A percentile compares a stretch with the other conserved stretches of the same genome.
phyloP scores from a whole-genome alignment of 129 eudicot genomes.

The Arctium minus region DNA sequence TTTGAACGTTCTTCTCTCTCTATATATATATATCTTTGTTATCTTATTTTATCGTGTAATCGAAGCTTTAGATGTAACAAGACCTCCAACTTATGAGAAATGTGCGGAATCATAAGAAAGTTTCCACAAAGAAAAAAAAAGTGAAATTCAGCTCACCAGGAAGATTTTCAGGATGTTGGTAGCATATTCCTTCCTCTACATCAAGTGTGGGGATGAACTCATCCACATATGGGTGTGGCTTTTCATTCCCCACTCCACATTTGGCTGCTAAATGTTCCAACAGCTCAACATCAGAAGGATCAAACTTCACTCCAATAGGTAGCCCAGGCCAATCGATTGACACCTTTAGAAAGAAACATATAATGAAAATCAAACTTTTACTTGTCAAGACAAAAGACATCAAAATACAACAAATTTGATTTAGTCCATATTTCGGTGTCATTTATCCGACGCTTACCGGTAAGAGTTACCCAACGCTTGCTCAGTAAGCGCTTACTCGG shows the following conservation, averaged over 20 bases:
- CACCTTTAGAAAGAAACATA: conserved; percentile 41
- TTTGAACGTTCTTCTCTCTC: no score
- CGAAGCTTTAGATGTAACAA: no score
- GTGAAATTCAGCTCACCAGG: conserved; percentile 50
- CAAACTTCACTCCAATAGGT: conserved; percentile 84
- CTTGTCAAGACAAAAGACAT: not conserved
- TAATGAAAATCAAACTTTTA: not conserved
- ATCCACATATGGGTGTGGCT: conserved; percentile 58
- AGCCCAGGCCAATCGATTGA: conserved; percentile 79
- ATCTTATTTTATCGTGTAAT: no score
- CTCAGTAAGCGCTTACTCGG: no score
- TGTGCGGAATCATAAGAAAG: not conserved
- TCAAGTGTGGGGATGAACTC: conserved; percentile 80
- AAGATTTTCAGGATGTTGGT: conserved; percentile 85
- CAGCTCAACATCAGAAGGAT: conserved; percentile 80
- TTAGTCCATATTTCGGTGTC: no score
- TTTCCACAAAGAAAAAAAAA: not conserved
- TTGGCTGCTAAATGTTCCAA: conserved; percentile 80
- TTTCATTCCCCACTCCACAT: conserved; percentile 44
- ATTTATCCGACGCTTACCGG: no score
- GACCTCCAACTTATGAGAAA: not conserved
- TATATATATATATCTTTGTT: no score
- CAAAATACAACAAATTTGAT: not conserved
- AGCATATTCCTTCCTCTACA: conserved; percentile 66
- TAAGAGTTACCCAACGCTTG: no score